Conservation (phyloP, 176 grass and related monocot genomes). For the Neostapfia colusana region DNA sequence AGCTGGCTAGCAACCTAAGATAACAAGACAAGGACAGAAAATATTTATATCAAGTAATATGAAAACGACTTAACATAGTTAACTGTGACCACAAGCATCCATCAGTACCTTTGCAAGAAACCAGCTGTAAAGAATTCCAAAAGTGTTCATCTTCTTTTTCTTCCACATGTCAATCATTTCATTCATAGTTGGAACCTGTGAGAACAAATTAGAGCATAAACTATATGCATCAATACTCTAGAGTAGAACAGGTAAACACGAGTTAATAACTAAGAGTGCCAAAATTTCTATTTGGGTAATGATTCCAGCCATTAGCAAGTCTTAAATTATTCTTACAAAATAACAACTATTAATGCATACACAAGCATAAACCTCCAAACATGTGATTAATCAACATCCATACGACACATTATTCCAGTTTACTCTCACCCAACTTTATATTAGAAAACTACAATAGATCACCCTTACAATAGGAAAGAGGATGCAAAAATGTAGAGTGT, state of each 20-base stretch:
- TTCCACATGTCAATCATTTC: conserved; percentile 99
- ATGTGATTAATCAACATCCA: background rate
- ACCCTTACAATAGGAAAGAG: background rate
- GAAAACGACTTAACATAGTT: conserved; percentile 20
- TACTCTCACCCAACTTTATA: background rate
- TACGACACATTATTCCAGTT: background rate
- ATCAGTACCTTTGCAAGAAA: conserved; percentile 86
- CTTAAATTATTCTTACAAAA: background rate
- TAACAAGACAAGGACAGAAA: conserved; percentile 23
- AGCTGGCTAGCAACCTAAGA: conserved; percentile 80
- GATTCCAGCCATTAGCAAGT: conserved; percentile 1
- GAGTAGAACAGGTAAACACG: background rate
- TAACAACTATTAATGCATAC: background rate
- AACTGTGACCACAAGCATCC: conserved; percentile 8
- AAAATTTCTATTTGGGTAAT: background rate
- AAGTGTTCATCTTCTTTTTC: conserved; percentile 90
- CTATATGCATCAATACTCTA: background rate
- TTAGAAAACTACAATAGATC: background rate
- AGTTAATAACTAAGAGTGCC: background rate
- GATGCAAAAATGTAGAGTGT: background rate
- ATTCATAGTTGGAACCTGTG: conserved; percentile 80
- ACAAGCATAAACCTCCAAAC: background rate
- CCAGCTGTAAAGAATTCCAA: conserved; percentile 95
- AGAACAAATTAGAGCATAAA: conserved; percentile 26
- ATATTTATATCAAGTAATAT: conserved; percentile 22